Conservation (phyloP, 1,284 basidiomycete species). For the Heterobasidion irregulare region DNA sequence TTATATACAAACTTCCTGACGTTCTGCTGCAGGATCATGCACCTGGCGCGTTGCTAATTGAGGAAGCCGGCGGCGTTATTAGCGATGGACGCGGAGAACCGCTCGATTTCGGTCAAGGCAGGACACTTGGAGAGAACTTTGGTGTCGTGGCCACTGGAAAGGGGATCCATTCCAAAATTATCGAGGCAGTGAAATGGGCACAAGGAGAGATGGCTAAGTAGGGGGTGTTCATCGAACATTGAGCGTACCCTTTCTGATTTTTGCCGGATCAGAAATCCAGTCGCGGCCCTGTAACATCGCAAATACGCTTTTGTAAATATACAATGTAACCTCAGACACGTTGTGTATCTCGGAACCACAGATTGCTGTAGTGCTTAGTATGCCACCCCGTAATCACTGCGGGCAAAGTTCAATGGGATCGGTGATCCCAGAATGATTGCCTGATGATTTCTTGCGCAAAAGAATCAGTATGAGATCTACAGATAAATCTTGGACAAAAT, state of each 20-base stretch:
- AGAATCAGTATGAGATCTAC: too few species aligned
- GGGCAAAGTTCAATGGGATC: too few species aligned
- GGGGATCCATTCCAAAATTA: conserved; percentile 56
- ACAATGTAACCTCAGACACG: too few species aligned
- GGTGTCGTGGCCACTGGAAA: conserved; percentile 80
- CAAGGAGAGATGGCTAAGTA: neutral
- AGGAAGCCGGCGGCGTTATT: conserved; percentile 85
- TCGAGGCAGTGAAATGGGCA: conserved; percentile 53
- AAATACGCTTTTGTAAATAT: too few species aligned
- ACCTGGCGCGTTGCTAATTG: conserved; percentile 76
- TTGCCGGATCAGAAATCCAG: too few species aligned
- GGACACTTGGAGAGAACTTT: conserved; percentile 81
- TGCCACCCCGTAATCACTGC: too few species aligned
- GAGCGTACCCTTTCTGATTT: too few species aligned
- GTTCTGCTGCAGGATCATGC: conserved; percentile 74
- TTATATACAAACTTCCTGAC: conserved; percentile 3
- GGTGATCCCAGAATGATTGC: too few species aligned
- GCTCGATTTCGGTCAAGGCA: conserved; percentile 83
- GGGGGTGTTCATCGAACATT: neutral
- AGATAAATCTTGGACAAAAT: too few species aligned
- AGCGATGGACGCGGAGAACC: conserved; percentile 75
- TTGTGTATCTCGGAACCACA: neutral
- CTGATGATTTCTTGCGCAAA: too few species aligned
- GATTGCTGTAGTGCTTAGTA: too few species aligned
- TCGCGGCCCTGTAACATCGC: too few species aligned